Conservation (phyloP, 2,329 filamentous ascomycete species). For the Fusarium liriodendri region DNA sequence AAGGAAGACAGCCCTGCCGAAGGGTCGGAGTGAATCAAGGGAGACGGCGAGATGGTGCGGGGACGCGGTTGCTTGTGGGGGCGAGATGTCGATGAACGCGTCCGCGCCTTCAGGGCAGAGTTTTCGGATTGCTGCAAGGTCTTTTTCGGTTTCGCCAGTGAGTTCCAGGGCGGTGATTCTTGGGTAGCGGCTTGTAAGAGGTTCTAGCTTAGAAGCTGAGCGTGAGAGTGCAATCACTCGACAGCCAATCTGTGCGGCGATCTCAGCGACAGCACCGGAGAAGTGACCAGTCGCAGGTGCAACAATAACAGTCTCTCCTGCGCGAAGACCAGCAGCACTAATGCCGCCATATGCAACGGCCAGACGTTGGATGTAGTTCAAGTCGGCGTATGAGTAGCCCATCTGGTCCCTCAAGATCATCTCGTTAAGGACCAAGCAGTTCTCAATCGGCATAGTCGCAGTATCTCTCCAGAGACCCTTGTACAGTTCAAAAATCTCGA, state of each 20-base stretch:
- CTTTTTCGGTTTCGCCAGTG: slow-evolving; percentile 14
- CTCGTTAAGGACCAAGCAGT: slow-evolving; percentile 18
- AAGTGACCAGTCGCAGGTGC: slow-evolving; percentile 33
- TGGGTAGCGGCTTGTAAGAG: slow-evolving; percentile 11
- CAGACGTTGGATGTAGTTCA: slow-evolving; percentile 31
- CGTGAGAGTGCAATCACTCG: slow-evolving; percentile 31
- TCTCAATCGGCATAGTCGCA: slow-evolving; percentile 11
- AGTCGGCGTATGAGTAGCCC: slow-evolving; percentile 27
- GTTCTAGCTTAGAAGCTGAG: slow-evolving; percentile 5
- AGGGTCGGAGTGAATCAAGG: not conserved
- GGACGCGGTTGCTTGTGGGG: slow-evolving; percentile 7
- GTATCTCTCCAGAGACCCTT: slow-evolving; percentile 28
- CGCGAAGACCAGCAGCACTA: not conserved
- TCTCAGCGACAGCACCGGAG: slow-evolving; percentile 25
- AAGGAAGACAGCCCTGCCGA: slow-evolving; percentile 4
- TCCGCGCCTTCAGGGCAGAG: slow-evolving; percentile 11
- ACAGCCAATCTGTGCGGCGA: slow-evolving; percentile 31
- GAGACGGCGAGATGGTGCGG: slow-evolving; percentile 20
- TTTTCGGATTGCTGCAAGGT: not conserved
- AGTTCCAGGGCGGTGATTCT: slow-evolving; percentile 12
- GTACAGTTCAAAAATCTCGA: slow-evolving; percentile 26
- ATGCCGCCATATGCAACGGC: slow-evolving; percentile 29
- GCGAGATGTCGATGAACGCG: slow-evolving; percentile 33
- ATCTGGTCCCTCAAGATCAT: slow-evolving; percentile 1
- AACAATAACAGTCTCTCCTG: slow-evolving; percentile 25